Conservation (phyloP, 768 basidiomycete species). For the Chlorophyllum brunneum region DNA sequence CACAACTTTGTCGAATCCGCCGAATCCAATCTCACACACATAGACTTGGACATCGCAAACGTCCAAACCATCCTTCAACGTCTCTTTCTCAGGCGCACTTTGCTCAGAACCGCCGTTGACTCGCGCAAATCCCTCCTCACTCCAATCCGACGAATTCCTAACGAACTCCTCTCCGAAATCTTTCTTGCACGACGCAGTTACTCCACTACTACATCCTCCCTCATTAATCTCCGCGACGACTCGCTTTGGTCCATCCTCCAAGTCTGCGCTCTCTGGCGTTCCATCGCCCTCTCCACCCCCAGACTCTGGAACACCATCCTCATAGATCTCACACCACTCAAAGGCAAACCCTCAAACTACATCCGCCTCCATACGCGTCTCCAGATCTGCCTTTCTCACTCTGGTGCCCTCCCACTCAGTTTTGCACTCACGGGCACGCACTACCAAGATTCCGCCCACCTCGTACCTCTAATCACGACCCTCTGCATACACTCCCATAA, state of each 20-base stretch:
- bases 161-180: constrained; percentile 7
- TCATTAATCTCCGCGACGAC: constrained; percentile 5
- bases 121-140: background rate
- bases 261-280: constrained; percentile 16
- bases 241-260: constrained; percentile 7
- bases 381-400: background rate
- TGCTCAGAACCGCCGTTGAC: background rate
- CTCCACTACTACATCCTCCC: background rate
- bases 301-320: constrained; percentile 12
- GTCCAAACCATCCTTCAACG: background rate
- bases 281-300: constrained; percentile 10
- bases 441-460: constrained; percentile 1
- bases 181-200: background rate
- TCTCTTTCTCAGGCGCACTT: background rate
- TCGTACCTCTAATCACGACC: constrained; percentile 1
- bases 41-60: background rate
- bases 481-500: background rate
- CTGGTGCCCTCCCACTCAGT: constrained; percentile 6
- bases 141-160: background rate
- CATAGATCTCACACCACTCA: constrained; percentile 8
- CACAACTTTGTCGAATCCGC: background rate
- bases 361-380: constrained; percentile 7
- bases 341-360: constrained; percentile 2
- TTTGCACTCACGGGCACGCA: constrained; percentile 9
- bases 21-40: background rate